Conservation (phyloP, 257 asterid species). For the Vinca minor region DNA sequence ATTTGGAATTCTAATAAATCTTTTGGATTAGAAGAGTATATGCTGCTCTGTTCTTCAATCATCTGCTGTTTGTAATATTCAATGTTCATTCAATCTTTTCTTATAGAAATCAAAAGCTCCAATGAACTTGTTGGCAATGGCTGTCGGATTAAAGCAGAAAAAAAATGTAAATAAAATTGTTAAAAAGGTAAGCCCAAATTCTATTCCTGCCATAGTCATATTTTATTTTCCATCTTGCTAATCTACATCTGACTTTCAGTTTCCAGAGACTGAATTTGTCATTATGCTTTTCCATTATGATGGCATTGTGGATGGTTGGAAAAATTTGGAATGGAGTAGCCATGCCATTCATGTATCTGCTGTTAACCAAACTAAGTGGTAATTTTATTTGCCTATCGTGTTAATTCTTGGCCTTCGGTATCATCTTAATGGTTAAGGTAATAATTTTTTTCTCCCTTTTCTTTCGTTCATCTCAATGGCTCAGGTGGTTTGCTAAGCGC, state of each 20-base stretch:
- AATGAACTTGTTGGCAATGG: conserved; percentile 59
- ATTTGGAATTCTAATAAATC: not conserved
- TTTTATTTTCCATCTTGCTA: conserved; percentile 7
- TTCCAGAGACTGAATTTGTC: conserved; percentile 39
- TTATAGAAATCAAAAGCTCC: conserved; percentile 37
- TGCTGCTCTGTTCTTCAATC: not conserved
- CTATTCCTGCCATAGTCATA: not conserved
- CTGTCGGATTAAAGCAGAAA: conserved; percentile 72
- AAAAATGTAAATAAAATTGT: conserved; percentile 50
- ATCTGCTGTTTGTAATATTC: not conserved
- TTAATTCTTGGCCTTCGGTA: not conserved
- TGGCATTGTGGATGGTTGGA: conserved; percentile 63
- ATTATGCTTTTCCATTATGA: conserved; percentile 74
- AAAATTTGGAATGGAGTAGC: conserved; percentile 55
- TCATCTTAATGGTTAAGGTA: not conserved
- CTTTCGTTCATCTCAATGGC: conserved; percentile 4
- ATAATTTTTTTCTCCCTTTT: not conserved
- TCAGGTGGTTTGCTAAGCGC: conserved; percentile 89
- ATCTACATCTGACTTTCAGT: conserved; percentile 32
- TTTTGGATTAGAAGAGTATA: not conserved
- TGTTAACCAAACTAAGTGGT: conserved; percentile 74
- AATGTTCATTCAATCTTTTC: conserved; percentile 35
- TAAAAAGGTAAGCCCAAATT: conserved; percentile 37
- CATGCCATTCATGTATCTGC: conserved; percentile 56
- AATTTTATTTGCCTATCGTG: not conserved